Evolutionary conservation across 2,329 filamentous ascomycete genomes (phyloP).

Genomic region (Fusarium pseudograminearum): DNA sequence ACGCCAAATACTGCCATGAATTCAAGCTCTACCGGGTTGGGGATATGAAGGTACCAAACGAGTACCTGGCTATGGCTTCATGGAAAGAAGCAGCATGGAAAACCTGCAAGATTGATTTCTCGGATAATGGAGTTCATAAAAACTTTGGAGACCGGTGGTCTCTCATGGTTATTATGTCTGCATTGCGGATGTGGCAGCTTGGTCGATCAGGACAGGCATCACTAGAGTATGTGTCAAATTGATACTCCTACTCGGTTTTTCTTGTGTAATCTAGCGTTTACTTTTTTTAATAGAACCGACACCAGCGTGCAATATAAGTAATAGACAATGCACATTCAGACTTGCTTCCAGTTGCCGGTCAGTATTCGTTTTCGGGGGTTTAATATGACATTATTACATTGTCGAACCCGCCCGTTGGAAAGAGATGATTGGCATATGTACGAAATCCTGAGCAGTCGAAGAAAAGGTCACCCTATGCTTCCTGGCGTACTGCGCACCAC

Average conservation of each 20-base stretch:
- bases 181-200: constrained; percentile 40
- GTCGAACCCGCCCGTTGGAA: not conserved
- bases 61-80: constrained; percentile 33
- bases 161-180: constrained; percentile 38
- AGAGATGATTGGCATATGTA: too few relatives aligned
- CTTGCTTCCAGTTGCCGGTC: not conserved
- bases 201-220: constrained; percentile 38
- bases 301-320: constrained; percentile 2
- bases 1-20: constrained; percentile 35
- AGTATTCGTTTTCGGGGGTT: not conserved
- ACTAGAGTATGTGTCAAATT: constrained; percentile 33
- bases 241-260: constrained; percentile 9
- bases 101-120: constrained; percentile 38
- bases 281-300: not conserved
- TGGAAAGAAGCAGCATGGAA: constrained; percentile 41
- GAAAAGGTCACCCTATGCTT: not conserved
- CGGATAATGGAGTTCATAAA: constrained; percentile 21
- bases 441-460: not conserved
- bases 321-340: not conserved
- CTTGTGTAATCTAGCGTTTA: constrained; percentile 10
- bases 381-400: not conserved
- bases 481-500: not conserved
- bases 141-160: constrained; percentile 31
- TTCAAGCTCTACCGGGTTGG: constrained; percentile 39
- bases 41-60: constrained; percentile 29